These are phyloP conservation scores for Paramecium sonneborni DNA, from an alignment of 73 alveolate genomes.

Conservation along the genomic window DNA sequence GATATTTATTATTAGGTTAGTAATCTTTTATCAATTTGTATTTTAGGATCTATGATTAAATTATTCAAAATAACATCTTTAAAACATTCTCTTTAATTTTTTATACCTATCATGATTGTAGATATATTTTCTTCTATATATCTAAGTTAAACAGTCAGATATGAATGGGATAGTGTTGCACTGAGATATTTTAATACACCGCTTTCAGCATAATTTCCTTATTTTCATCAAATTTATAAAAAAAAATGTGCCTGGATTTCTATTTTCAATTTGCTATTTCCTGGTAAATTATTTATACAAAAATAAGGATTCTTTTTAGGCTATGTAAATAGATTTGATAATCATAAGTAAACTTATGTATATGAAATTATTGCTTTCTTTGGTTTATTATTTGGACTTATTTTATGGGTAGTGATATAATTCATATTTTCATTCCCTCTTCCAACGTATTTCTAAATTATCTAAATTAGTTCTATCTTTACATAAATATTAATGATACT, in stretches of 20 bases:
- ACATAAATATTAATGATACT: not conserved
- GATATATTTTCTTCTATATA: slow-evolving; percentile 3
- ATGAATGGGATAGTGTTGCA: slow-evolving; percentile 55
- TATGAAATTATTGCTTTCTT: slow-evolving; percentile 33
- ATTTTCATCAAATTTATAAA: not conserved
- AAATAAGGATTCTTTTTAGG: slow-evolving; percentile 46
- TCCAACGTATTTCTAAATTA: not conserved
- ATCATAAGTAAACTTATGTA: not conserved
- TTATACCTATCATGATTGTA: slow-evolving; percentile 29
- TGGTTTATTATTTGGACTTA: not conserved
- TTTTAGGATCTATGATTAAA: slow-evolving; percentile 11
- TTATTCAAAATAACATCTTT: slow-evolving; percentile 15
- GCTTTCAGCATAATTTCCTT: not conserved
- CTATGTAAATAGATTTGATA: slow-evolving; percentile 23
- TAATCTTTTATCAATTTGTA: slow-evolving; percentile 6
- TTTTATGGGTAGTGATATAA: slow-evolving; percentile 1
- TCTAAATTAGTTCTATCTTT: slow-evolving; percentile 19
- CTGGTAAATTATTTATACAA: not conserved
- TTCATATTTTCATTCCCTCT: not conserved
- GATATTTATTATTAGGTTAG: not conserved
- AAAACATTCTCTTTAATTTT: slow-evolving; percentile 1
- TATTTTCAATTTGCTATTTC: slow-evolving; percentile 6
- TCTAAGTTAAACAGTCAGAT: slow-evolving; percentile 41
- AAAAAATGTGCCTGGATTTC: slow-evolving; percentile 54
- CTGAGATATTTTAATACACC: slow-evolving; percentile 47